Conservation (phyloP, 495 filamentous ascomycete genomes). For the Gamarada debralockiae region DNA sequence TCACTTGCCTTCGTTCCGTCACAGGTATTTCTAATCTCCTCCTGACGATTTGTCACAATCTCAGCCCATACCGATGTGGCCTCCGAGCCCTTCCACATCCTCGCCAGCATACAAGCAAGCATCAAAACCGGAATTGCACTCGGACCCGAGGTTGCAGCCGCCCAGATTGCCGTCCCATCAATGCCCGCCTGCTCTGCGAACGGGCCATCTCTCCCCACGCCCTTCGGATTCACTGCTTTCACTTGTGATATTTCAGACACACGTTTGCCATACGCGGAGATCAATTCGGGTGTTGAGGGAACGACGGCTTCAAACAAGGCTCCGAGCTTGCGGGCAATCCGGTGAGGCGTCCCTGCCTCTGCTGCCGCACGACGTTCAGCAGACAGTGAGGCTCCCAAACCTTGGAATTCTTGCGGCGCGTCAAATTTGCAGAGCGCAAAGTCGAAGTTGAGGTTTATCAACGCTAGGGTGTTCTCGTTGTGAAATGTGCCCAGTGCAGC, state of each 20-base stretch:
- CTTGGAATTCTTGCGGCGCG: constrained; percentile 31
- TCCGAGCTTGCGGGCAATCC: constrained; percentile 30
- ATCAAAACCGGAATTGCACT: constrained; percentile 29
- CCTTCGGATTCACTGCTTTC: no score
- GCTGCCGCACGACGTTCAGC: constrained; percentile 21
- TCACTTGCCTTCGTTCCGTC: not conserved
- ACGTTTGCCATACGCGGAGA: constrained; percentile 33
- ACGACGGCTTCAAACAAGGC: constrained; percentile 28
- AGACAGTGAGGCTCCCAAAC: constrained; percentile 22
- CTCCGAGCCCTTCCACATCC: no score
- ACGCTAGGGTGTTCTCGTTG: constrained; percentile 27
- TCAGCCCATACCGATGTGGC: no score
- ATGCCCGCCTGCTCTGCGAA: constrained; percentile 19
- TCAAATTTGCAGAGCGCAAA: constrained; percentile 31
- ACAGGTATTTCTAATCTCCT: constrained; percentile 12
- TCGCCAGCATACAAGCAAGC: no score
- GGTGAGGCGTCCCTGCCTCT: constrained; percentile 29
- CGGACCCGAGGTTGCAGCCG: constrained; percentile 33
- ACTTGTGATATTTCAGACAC: constrained; percentile 31
- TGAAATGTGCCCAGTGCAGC: not conserved
- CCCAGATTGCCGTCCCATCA: constrained; percentile 36
- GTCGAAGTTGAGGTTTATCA: constrained; percentile 32
- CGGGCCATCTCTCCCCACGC: constrained; percentile 3
- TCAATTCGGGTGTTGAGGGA: constrained; percentile 30
- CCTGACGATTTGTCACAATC: constrained; percentile 16